Evolutionary conservation across 176 grass and related monocot species (phyloP).

Genomic region (Secale cereale): DNA sequence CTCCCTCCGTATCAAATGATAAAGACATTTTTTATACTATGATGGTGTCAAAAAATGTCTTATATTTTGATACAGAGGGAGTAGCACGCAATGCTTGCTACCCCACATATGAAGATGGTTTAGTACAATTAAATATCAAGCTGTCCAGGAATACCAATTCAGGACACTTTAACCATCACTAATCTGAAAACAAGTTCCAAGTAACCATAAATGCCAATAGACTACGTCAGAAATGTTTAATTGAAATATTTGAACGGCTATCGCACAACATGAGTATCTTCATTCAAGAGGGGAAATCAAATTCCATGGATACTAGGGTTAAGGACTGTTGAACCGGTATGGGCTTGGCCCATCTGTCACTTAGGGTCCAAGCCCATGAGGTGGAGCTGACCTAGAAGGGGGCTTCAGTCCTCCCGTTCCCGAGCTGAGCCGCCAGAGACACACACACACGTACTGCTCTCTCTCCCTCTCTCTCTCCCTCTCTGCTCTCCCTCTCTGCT

Average conservation of each 20-base stretch:
- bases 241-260: neutral
- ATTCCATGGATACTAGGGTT: neutral
- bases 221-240: neutral
- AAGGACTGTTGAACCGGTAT: neutral
- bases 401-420: no score
- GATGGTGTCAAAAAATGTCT: no score
- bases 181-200: neutral
- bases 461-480: no score
- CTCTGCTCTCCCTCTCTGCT: no score
- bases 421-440: no score
- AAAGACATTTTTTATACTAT: no score
- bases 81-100: conserved; percentile 6
- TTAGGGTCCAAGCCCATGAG: no score
- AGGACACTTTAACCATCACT: neutral
- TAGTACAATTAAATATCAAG: conserved; percentile 4
- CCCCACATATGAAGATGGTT: conserved; percentile 9
- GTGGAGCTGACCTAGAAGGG: no score
- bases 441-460: no score
- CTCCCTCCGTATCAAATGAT: no score
- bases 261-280: neutral
- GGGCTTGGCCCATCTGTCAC: no score
- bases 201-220: neutral
- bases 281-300: neutral
- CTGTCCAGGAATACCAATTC: neutral
- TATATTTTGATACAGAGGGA: no score